A percentile compares a stretch with the other conserved stretches of the same genome.
Conservation (phyloP, 2,329 filamentous ascomycete species). For the Geoglossum cookeanum region DNA sequence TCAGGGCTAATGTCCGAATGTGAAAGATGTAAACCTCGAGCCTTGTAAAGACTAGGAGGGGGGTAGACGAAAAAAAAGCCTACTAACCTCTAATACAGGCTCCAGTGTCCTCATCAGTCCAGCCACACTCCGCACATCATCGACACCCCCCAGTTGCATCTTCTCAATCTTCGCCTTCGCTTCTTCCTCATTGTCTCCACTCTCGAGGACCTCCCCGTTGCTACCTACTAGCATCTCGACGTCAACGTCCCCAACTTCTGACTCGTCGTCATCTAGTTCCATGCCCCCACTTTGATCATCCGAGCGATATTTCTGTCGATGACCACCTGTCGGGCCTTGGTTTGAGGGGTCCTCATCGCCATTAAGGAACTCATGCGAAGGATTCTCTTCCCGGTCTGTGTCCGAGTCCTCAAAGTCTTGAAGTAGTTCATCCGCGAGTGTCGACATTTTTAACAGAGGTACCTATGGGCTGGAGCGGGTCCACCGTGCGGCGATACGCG, state of each 20-base stretch:
- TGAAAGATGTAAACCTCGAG: slow-evolving; percentile 42
- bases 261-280: slow-evolving; percentile 39
- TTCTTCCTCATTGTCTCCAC: slow-evolving; percentile 44
- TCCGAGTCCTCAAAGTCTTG: slow-evolving; percentile 80
- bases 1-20: slow-evolving; percentile 44
- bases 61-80: slow-evolving; percentile 11
- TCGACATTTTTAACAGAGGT: slow-evolving; percentile 45
- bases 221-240: slow-evolving; percentile 32
- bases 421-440: slow-evolving; percentile 77
- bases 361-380: slow-evolving; percentile 29
- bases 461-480: not conserved
- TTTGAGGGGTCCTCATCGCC: slow-evolving; percentile 20
- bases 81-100: slow-evolving; percentile 63
- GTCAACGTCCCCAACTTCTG: slow-evolving; percentile 40
- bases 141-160: slow-evolving; percentile 54
- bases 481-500: not conserved
- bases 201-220: slow-evolving; percentile 23
- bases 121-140: slow-evolving; percentile 63
- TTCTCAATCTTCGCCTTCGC: slow-evolving; percentile 65
- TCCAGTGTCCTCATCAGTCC: slow-evolving; percentile 64
- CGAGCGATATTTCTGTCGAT: slow-evolving; percentile 14
- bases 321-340: slow-evolving; percentile 9
- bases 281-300: slow-evolving; percentile 24
- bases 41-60: slow-evolving; percentile 15
- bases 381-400: slow-evolving; percentile 50